Evolutionary conservation across 768 basidiomycete species (phyloP), one percentile per base, ranked within the genome.

Genomic region (Calvatia gigantea): DNA sequence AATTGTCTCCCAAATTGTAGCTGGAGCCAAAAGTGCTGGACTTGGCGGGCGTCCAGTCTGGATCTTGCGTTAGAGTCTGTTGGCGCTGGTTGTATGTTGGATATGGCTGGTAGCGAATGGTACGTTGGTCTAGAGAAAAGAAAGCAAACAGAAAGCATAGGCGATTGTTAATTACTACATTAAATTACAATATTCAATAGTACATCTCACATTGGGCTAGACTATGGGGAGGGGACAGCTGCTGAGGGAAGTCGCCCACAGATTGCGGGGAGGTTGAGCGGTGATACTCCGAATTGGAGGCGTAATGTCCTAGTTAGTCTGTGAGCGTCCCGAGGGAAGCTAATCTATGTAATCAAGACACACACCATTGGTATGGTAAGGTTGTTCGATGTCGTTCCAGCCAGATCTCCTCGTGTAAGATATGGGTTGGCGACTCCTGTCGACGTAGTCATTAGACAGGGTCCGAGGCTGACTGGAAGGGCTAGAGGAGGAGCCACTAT

Each of bases 401-500:
- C 32, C 21, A 17, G 41, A 11, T 17, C 32, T 9, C 21, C 44
- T 42, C 8, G 43, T 17, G 17, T 33, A 25, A 23, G 52, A 45
- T 6, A 43, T 38, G 1, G 31, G 52, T 57, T 60, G 54, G 33
- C 56, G 32, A 28, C 61, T 54, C 33, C 59, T 56, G 46, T 47
- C 4, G 29, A 56, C 49, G 2, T 60, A 58, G 21, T 70, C 65
- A 32, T 41, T 29, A 25, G 65, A 54, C 28, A 68, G 58, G 6
- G 63, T 61, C 35, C 71, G 51, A 14, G 68, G 62, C 2, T 65
- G 68, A 2, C 66, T 68, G 3, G 67, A 65, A 0, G 73, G 74
- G 42, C 70, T 74, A 46, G 67, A 70, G 5, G 69, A 74, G 3
- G 70, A 70, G 2, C 68, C 68, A 42, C 71, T 65, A 57, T 62